phyloP scores from a whole-genome alignment of 768 basidiomycete species.

The Kwoniella shandongensis region DNA sequence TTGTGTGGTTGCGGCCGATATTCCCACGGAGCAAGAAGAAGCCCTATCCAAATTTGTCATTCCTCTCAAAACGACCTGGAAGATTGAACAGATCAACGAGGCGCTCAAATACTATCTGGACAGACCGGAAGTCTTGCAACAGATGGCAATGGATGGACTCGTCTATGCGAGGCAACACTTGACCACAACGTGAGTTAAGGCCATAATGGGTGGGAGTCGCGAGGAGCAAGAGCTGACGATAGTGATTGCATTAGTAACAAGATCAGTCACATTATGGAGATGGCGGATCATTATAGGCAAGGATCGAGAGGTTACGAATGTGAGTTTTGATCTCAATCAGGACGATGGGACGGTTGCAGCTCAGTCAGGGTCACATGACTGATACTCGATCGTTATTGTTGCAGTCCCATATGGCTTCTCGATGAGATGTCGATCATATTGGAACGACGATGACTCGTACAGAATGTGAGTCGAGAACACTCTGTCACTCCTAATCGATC shows the following conservation, averaged over 20 bases:
- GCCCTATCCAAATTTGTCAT: constrained; percentile 44
- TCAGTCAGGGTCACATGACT: too few relatives aligned
- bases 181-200: constrained; percentile 40
- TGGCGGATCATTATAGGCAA: constrained; percentile 31
- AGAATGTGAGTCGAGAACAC: constrained; percentile 34
- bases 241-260: constrained; percentile 15
- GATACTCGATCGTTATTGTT: too few relatives aligned
- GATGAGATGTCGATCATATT: constrained; percentile 43
- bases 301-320: constrained; percentile 44
- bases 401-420: constrained; percentile 43
- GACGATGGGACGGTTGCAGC: background rate
- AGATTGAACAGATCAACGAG: constrained; percentile 41
- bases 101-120: constrained; percentile 33
- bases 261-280: constrained; percentile 22
- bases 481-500: background rate
- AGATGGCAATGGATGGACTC: constrained; percentile 48
- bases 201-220: background rate
- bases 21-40: constrained; percentile 50
- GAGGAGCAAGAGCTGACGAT: constrained; percentile 1
- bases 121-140: constrained; percentile 34
- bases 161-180: constrained; percentile 44
- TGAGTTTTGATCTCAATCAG: constrained; percentile 15
- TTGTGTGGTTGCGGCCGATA: constrained; percentile 49
- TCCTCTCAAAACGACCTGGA: constrained; percentile 39
- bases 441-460: constrained; percentile 35